Evolutionary conservation across 768 basidiomycete genomes (phyloP), one percentile per base, ranked within the genome.

Genomic region (Leccinellum rugosiceps): DNA sequence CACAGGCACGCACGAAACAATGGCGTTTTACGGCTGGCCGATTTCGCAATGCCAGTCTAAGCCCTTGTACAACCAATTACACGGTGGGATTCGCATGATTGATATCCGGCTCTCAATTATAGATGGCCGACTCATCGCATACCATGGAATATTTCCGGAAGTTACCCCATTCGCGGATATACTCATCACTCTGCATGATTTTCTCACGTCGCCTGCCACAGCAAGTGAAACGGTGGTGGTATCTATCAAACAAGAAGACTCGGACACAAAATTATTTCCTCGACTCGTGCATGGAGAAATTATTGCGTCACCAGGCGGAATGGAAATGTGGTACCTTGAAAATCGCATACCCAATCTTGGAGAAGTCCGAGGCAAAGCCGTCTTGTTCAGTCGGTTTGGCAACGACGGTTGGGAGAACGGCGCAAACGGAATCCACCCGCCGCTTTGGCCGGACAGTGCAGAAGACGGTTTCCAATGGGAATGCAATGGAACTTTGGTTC

Each of bases 201-300:
- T 90, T 72, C 81, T 95, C 38, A 79, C 79, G 8, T 77, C 80
- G 0, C 78, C 83, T 0, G 62, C 64, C 4, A 82, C 89, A 1
- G 76, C 74, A 9, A 78, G 76, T 28, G 94, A 96, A 71, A 89
- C 89, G 0, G 70, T 97, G 34, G 81, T 97, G 28, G 84, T 95
- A 76, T 94, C 87, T 15, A 81, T 98, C 68, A 95, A 96, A 71
- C 90, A 95, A 67, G 94, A 98, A 69, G 88, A 92, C 62, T 78
- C 79, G 0, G 75, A 82, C 4, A 68, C 76, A 0, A 62, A 70
- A 1, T 56, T 74, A 6, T 94, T 95, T 71, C 89, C 90, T 2
- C 63, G 70, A 30, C 72, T 85, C 10, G 88, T 94, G 9, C 82
- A 80, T 34, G 75, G 83, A 43, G 88, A 86, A 54, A 87, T 96